Evolutionary conservation across 2,329 filamentous ascomycete species (phyloP).

Genomic region (Pseudogymnoascus sp.): DNA sequence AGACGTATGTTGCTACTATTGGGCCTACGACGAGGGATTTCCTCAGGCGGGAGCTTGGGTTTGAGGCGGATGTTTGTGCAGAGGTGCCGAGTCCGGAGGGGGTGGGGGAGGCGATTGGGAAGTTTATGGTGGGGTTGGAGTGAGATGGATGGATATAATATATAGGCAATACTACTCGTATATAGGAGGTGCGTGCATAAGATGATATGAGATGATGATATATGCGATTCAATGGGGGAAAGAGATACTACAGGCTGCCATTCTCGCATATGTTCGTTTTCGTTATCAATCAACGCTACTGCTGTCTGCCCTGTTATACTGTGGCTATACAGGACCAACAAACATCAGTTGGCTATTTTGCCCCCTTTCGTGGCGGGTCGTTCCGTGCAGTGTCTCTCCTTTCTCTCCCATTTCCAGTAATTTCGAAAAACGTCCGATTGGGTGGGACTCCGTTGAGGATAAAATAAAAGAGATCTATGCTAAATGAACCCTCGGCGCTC

Average conservation of each 20-base stretch:
- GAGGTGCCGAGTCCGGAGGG: constrained; percentile 75
- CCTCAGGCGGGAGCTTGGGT: constrained; percentile 55
- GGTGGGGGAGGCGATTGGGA: constrained; percentile 56
- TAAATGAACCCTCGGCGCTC: background rate
- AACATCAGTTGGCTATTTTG: background rate
- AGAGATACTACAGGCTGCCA: constrained; percentile 2
- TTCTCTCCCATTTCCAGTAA: background rate
- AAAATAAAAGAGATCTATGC: constrained; percentile 7
- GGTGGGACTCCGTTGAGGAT: constrained; percentile 1
- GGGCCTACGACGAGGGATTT: constrained; percentile 84
- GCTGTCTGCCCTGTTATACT: background rate
- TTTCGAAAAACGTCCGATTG: background rate
- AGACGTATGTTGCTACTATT: constrained; percentile 72
- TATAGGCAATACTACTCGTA: background rate
- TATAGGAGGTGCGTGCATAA: background rate
- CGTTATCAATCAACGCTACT: background rate
- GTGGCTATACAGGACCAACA: background rate
- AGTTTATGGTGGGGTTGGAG: constrained; percentile 15
- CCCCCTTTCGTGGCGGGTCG: background rate
- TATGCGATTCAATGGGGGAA: background rate
- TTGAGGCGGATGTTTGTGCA: constrained; percentile 71
- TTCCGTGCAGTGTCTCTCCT: background rate
- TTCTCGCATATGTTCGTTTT: constrained; percentile 3
- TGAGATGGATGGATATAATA: background rate
- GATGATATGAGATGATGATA: background rate